These are phyloP conservation scores for Eimeria acervulina DNA, from an alignment of 169 alveolate species.

Conservation along the genomic window DNA sequence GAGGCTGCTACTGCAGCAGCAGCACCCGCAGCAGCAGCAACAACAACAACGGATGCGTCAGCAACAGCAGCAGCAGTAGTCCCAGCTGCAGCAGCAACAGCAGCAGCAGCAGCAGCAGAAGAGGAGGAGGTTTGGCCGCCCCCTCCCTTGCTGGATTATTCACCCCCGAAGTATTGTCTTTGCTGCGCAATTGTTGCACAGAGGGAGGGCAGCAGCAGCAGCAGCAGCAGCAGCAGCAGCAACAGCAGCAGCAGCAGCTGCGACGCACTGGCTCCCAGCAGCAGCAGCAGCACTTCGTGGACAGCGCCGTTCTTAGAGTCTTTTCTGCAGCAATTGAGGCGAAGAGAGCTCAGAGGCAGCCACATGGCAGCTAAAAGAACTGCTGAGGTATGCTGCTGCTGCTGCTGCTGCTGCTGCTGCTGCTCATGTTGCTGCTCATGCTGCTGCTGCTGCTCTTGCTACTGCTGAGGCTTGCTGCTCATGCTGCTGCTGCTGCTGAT, in stretches of 20 bases:
- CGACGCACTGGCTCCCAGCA: background rate
- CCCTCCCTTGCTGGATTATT: slow-evolving; percentile 6
- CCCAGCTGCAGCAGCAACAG: background rate
- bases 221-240: slow-evolving; percentile 32
- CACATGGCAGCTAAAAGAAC: slow-evolving; percentile 54
- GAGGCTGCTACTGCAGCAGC: background rate
- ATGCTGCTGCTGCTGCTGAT: too few species aligned
- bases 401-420: too few species aligned
- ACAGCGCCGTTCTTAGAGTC: slow-evolving; percentile 61
- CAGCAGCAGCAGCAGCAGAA: slow-evolving; percentile 5
- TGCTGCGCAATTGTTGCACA: background rate
- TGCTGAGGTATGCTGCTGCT: background rate
- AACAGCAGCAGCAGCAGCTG: slow-evolving; percentile 7
- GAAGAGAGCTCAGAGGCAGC: slow-evolving; percentile 29
- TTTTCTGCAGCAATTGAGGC: slow-evolving; percentile 54
- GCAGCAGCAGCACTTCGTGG: slow-evolving; percentile 39
- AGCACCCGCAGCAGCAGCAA: slow-evolving; percentile 22
- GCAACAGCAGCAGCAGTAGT: background rate
- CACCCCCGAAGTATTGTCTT: slow-evolving; percentile 5
- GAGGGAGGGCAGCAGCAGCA: background rate
- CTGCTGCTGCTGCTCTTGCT: too few species aligned
- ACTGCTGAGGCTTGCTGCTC: too few species aligned
- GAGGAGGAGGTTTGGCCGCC: slow-evolving; percentile 14
- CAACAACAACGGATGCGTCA: background rate
- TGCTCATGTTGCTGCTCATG: too few species aligned